phyloP scores from a whole-genome alignment of 352 stramenopile genomes.

The Globisporangium polare region DNA sequence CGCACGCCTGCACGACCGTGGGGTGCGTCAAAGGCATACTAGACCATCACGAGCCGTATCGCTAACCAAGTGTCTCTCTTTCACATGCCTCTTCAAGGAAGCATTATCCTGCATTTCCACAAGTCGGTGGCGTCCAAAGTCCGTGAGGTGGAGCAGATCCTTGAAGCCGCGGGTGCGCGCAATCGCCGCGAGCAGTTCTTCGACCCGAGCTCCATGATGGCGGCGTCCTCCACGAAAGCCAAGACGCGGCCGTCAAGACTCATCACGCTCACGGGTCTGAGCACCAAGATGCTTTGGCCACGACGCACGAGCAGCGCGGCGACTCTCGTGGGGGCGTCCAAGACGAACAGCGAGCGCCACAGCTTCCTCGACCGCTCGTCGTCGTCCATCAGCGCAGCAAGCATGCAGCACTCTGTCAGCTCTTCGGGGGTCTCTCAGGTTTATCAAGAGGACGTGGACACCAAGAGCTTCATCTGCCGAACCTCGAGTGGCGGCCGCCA shows the following conservation, averaged over 20 bases:
- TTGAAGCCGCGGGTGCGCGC: conserved; percentile 42
- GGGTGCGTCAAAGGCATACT: conserved; percentile 35
- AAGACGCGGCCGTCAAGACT: conserved; percentile 11
- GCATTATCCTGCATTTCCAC: conserved; percentile 75
- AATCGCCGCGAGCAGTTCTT: conserved; percentile 18
- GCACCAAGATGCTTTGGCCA: conserved; percentile 12
- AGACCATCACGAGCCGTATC: too few species aligned
- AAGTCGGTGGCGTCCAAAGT: conserved; percentile 37
- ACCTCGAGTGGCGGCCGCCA: conserved; percentile 16
- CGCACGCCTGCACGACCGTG: conserved; percentile 51
- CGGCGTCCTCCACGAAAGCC: background rate
- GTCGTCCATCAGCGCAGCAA: background rate
- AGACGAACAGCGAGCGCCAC: conserved; percentile 10
- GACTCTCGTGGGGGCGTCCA: background rate
- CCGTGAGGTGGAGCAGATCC: conserved; percentile 47
- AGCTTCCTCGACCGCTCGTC: conserved; percentile 10
- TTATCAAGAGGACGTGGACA: conserved; percentile 10
- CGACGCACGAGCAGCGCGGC: conserved; percentile 2
- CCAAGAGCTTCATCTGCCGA: conserved; percentile 28
- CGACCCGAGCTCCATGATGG: background rate
- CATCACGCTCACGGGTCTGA: conserved; percentile 16
- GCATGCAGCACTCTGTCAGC: background rate
- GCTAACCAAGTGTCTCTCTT: too few species aligned
- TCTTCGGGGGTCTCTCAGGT: background rate
- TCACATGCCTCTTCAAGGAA: conserved; percentile 40